Evolutionary conservation across 768 basidiomycete species (phyloP).

Genomic region (Cubamyces lactineus): DNA sequence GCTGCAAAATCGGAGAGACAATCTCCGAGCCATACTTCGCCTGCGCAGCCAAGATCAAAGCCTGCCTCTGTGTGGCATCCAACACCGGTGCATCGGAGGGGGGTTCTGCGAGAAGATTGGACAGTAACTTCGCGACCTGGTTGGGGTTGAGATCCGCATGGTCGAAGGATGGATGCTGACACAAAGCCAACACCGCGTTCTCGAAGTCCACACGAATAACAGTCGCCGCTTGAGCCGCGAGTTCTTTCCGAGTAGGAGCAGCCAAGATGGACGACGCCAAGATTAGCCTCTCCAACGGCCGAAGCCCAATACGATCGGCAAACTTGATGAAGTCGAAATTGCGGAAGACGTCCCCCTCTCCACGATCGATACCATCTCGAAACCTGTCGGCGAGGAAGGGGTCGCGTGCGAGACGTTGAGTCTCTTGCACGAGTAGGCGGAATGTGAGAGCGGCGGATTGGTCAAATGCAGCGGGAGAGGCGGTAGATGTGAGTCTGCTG

Average conservation of each 20-base stretch:
- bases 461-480: slow-evolving; percentile 68
- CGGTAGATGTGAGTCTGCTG: slow-evolving; percentile 61
- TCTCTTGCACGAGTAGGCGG: slow-evolving; percentile 85
- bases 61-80: slow-evolving; percentile 74
- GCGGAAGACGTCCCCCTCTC: slow-evolving; percentile 81
- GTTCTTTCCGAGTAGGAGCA: slow-evolving; percentile 61
- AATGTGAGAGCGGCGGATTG: slow-evolving; percentile 80
- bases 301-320: slow-evolving; percentile 77
- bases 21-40: slow-evolving; percentile 82
- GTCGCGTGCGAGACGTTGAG: slow-evolving; percentile 86
- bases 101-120: slow-evolving; percentile 75
- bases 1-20: slow-evolving; percentile 71
- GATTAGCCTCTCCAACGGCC: slow-evolving; percentile 78
- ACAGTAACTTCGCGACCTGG: slow-evolving; percentile 78
- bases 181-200: slow-evolving; percentile 72
- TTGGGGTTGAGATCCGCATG: slow-evolving; percentile 74
- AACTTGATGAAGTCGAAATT: slow-evolving; percentile 85
- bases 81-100: slow-evolving; percentile 71
- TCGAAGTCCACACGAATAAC: slow-evolving; percentile 82
- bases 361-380: slow-evolving; percentile 87
- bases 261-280: slow-evolving; percentile 76
- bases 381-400: slow-evolving; percentile 90
- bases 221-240: slow-evolving; percentile 58
- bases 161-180: slow-evolving; percentile 82
- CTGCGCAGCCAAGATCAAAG: slow-evolving; percentile 73